Percentiles rank a stretch among this genome's conserved stretches.
Evolutionary conservation across 148 eudicot genomes (phyloP).

Genomic region (Spergularia bocconei): DNA sequence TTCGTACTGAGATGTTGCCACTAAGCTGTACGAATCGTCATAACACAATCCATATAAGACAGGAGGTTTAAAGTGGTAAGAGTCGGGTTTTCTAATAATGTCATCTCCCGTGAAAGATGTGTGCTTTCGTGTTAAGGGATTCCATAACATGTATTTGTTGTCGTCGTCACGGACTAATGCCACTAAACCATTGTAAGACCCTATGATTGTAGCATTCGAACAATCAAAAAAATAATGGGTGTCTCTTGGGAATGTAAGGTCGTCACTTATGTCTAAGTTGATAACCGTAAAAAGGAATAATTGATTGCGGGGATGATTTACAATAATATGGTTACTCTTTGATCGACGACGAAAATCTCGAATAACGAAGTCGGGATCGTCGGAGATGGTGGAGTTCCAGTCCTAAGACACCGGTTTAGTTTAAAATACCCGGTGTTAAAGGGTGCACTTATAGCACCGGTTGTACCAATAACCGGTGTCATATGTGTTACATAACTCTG

Average conservation of each 20-base stretch:
- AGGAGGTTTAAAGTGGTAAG: no score
- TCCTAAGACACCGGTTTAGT: background rate
- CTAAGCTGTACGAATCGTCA: background rate
- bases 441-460: no score
- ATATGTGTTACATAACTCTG: no score
- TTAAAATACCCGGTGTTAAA: no score
- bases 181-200: constrained; percentile 13
- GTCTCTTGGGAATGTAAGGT: background rate
- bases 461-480: no score
- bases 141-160: background rate
- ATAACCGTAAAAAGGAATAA: no score
- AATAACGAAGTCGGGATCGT: background rate
- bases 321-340: background rate
- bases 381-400: background rate
- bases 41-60: no score
- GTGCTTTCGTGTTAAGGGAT: background rate
- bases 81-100: no score
- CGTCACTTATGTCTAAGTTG: no score
- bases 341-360: background rate
- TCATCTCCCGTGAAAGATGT: background rate
- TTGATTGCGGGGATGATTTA: no score
- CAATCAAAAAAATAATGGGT: background rate
- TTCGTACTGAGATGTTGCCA: background rate
- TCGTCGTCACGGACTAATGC: background rate
- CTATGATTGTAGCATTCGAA: background rate